A percentile compares a stretch with the other conserved stretches of the same genome.
Evolutionary conservation across 139 green algal species (phyloP).

Genomic region (Spirogloea muscicola): DNA sequence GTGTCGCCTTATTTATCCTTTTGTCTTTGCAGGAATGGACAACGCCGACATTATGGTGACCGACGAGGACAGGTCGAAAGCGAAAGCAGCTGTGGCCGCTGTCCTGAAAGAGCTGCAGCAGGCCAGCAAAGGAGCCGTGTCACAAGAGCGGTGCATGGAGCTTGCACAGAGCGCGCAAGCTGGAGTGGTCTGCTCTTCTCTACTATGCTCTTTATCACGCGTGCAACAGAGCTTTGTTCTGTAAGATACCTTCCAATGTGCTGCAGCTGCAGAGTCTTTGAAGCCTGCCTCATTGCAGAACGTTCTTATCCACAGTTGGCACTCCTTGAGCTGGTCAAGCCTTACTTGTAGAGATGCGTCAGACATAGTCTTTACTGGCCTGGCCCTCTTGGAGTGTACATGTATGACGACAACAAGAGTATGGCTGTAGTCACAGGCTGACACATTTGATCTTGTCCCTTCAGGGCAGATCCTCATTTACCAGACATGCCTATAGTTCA

Average conservation of each 20-base stretch:
- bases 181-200: constrained; percentile 45
- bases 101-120: constrained; percentile 7
- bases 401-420: too few species aligned
- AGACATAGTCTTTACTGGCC: too few species aligned
- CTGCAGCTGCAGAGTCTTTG: not conserved
- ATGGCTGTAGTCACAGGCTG: too few species aligned
- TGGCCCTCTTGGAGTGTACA: too few species aligned
- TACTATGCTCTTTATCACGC: not conserved
- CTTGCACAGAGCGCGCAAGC: constrained; percentile 17
- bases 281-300: too few species aligned
- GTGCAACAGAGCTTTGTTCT: constrained; percentile 47
- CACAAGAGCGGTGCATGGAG: not conserved
- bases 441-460: too few species aligned
- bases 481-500: constrained; percentile 92
- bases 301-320: too few species aligned
- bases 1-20: too few species aligned
- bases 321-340: too few species aligned
- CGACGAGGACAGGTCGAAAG: not conserved
- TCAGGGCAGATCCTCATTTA: constrained; percentile 87
- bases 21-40: too few species aligned
- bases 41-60: too few species aligned
- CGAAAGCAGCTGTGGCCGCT: constrained; percentile 3
- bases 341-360: too few species aligned
- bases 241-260: constrained; percentile 13
- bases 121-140: not conserved